These are phyloP conservation scores for Daucus carota DNA, from an alignment of 129 eudicot genomes.

Conservation along the genomic window DH1_v3.0 NC_030387.2:40658501-40659000, in stretches of 20 bases:
- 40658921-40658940: constrained; percentile 57
- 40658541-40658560: constrained; percentile 78
- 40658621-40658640: constrained; percentile 68
- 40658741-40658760: constrained; percentile 78
- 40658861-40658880: constrained; percentile 61
- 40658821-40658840: constrained; percentile 73
- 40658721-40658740: constrained; percentile 90
- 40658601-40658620: constrained; percentile 64
- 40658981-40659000: constrained; percentile 74
- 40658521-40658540: constrained; percentile 59
- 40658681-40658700: constrained; percentile 94
- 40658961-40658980: constrained; percentile 64
- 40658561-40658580: constrained; percentile 77
- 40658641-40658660: constrained; percentile 79
- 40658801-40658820: constrained; percentile 78
- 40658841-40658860: constrained; percentile 57
- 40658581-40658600: constrained; percentile 79
- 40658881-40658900: constrained; percentile 48
- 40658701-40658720: constrained; percentile 81
- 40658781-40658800: constrained; percentile 71
- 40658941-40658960: constrained; percentile 61
- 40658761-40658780: constrained; percentile 69
- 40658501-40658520: constrained; percentile 52
- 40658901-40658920: constrained; percentile 84
- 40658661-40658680: constrained; percentile 73